A percentile compares a stretch with the other conserved stretches of the same genome.
Conservation (phyloP, 2,329 filamentous ascomycete species). For the Fusarium equiseti region DNA sequence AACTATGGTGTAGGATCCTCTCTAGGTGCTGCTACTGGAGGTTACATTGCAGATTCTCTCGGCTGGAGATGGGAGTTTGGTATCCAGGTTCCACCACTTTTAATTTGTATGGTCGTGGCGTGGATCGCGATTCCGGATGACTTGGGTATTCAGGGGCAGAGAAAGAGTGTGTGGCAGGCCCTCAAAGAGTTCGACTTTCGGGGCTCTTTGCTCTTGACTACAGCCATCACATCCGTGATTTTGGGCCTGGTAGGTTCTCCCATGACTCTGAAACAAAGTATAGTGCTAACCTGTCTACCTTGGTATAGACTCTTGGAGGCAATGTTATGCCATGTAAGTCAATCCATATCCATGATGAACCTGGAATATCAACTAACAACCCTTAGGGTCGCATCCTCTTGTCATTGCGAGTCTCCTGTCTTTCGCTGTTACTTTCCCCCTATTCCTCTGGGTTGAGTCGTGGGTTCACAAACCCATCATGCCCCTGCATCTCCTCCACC, state of each 20-base stretch:
- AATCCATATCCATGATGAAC: too few relatives aligned
- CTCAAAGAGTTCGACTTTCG: slow-evolving; percentile 68
- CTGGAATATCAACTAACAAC: slow-evolving; percentile 11
- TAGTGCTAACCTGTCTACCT: slow-evolving; percentile 17
- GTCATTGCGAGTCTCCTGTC: slow-evolving; percentile 64
- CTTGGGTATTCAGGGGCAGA: slow-evolving; percentile 62
- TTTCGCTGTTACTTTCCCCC: slow-evolving; percentile 61
- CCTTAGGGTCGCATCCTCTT: slow-evolving; percentile 67
- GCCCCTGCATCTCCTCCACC: slow-evolving; percentile 65
- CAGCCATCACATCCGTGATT: slow-evolving; percentile 68
- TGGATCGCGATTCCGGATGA: slow-evolving; percentile 62
- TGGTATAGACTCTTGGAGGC: slow-evolving; percentile 68
- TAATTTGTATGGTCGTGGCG: slow-evolving; percentile 61
- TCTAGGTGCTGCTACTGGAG: slow-evolving; percentile 76
- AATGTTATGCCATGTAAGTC: slow-evolving; percentile 70
- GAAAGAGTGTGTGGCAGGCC: slow-evolving; percentile 60
- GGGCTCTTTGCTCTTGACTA: slow-evolving; percentile 66
- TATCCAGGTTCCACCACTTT: slow-evolving; percentile 67
- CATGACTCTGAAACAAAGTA: background rate
- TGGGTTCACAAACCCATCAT: slow-evolving; percentile 68
- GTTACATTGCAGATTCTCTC: slow-evolving; percentile 75
- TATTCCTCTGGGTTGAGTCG: slow-evolving; percentile 66
- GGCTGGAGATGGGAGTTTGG: slow-evolving; percentile 82
- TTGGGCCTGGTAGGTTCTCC: slow-evolving; percentile 64
- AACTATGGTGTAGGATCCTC: slow-evolving; percentile 70